These are phyloP conservation scores for Boletus speciosus DNA, from an alignment of 768 basidiomycete species.

Conservation along the genomic window DNA sequence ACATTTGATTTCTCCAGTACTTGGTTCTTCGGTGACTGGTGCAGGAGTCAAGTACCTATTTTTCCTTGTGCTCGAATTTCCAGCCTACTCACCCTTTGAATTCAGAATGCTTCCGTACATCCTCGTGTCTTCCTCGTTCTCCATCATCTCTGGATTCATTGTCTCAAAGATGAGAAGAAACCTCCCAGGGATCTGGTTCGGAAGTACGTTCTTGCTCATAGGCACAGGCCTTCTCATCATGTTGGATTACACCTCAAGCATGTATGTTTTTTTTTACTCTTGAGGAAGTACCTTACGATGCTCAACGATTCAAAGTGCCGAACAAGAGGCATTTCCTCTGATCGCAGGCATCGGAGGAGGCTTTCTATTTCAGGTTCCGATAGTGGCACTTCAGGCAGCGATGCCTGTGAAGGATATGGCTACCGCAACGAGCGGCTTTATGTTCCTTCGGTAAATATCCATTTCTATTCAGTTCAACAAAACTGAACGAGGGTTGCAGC, in stretches of 20 bases:
- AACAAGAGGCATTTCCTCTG: slow-evolving; percentile 63
- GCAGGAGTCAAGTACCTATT: slow-evolving; percentile 67
- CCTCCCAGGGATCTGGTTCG: slow-evolving; percentile 59
- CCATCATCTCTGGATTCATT: slow-evolving; percentile 54
- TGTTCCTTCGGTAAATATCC: slow-evolving; percentile 54
- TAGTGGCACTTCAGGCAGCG: slow-evolving; percentile 78
- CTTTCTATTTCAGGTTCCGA: slow-evolving; percentile 59
- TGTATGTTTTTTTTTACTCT: slow-evolving; percentile 27
- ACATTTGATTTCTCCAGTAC: slow-evolving; percentile 28
- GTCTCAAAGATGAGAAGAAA: slow-evolving; percentile 57
- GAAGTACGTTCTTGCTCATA: slow-evolving; percentile 54
- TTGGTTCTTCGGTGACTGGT: slow-evolving; percentile 70
- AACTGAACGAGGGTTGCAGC: slow-evolving; percentile 30
- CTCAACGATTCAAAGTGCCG: slow-evolving; percentile 39
- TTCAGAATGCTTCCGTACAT: slow-evolving; percentile 71
- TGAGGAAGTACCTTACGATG: not conserved
- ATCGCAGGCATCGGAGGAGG: slow-evolving; percentile 63
- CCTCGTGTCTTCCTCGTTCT: slow-evolving; percentile 50
- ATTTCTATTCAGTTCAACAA: not conserved
- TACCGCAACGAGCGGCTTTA: slow-evolving; percentile 68
- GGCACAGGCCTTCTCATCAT: slow-evolving; percentile 73
- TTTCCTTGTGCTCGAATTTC: slow-evolving; percentile 19
- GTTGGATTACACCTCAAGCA: slow-evolving; percentile 55
- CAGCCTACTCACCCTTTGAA: not conserved
- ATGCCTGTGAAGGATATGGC: slow-evolving; percentile 89